Evolutionary conservation across 805 yeast genomes (phyloP), one percentile per base, ranked within the genome.

Genomic region (Cyberlindnera samutprakarnensis): DNA sequence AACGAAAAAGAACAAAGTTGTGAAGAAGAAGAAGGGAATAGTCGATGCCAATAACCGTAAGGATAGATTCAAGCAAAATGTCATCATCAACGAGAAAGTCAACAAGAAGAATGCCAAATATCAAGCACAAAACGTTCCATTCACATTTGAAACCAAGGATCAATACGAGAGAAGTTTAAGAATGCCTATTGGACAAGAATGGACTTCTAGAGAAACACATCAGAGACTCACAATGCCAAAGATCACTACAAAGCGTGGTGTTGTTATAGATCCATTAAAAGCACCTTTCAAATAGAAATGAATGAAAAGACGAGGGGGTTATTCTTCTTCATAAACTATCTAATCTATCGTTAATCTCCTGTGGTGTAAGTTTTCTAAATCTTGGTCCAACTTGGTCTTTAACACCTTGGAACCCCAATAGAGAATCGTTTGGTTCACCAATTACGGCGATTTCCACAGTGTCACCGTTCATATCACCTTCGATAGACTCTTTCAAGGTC

Each of bases 121-220:
- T 61, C 87, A 79, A 56, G 81, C 96, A 2, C 70, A 78, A 24
- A 75, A 80, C n/a, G 95, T 92, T 29, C 97, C 97, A 18, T 90
- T 78, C 71, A 96, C 96, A 38, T 92, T 70, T 56, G 96, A 92
- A 61, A 80, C 79, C 38, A 71, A 79, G 54, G 97, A 87, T 54
- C 97, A 92, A 60, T 92, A 92, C 57, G 98, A 92, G 59, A 74
- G 95, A 53, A 77, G 95, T 5, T 65, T 92, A 50, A 73, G 95
- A 53, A 80, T 86, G 86, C 96, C 97, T n/a, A 65, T 92, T 39
- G 97, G 97, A 17, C 94, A 84, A 57, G 95, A 92, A 59, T 92
- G 97, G 97, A 78, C 90, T 7, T 74, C 94, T 6, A 76, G 85
- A 52, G 80, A 76, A 33, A 76, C 95, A 4, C 92, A 83, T 63